Evolutionary conservation across 371 early-diverging fungal genomes (phyloP), one percentile per base, ranked within the genome.

Genomic region (Mucor indicus): DNA sequence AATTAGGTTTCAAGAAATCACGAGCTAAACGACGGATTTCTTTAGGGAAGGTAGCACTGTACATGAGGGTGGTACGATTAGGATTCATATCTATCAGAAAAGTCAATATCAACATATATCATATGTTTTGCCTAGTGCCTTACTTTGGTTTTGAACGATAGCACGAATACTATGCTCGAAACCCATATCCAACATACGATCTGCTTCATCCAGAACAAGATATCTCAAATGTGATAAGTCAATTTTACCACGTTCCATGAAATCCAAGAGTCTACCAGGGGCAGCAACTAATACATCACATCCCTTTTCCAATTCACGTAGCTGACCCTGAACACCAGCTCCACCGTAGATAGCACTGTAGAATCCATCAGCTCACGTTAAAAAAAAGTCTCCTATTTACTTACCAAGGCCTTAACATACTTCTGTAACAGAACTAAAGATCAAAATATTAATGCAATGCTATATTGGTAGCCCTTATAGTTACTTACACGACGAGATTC

Each of bases 101-200:
- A 33, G 30, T 12, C 30, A 6, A 29, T 8, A 29, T 12, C 30
- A 29, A 29, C 6, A 29, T 6, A 6, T 12, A 12, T 29, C 30
- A 29, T 29, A 8, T 29, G 6, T 15, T 9, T 36, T n/a, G n/a
- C n/a, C n/a, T n/a, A n/a, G n/a, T n/a, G n/a, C n/a, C n/a, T 48
- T 48, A 50, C 69, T 68, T 47, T 94, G 92, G 60, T 90, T 87
- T 44, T 92, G 91, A n/a, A 98, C 91, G 58, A 99, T 95, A 49
- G 84, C 85, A 52, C 95, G 84, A 27, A 99, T 81, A 60, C 93
- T 89, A 11, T 89, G 85, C 73, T 98, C 98, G 64, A 99, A 99
- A 42, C 99, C 99, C 98, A 98, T 97, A 67, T 98, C 99, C 38
- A 99, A 66, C 98, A 98, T 97, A 48, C 97, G 83, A 67, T 98